Conservation (phyloP, 2,329 filamentous ascomycete genomes). For the Sclerotinia minor region DNA sequence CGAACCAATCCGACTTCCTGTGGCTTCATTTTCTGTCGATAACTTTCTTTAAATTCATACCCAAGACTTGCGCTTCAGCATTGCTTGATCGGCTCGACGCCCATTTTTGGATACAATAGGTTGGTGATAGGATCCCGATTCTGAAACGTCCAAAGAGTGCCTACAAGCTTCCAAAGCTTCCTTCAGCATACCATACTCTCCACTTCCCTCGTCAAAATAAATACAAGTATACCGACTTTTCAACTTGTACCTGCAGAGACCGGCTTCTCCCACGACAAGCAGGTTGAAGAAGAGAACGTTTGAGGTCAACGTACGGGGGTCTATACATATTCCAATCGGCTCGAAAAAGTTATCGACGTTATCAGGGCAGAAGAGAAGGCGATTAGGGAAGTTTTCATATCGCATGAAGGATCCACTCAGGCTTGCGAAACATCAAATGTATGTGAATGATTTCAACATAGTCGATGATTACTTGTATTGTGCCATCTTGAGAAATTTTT, state of each 20-base stretch:
- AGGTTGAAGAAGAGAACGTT: constrained; percentile 14
- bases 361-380: constrained; percentile 23
- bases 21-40: constrained; percentile 13
- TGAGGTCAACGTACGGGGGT: constrained; percentile 9
- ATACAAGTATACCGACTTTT: constrained; percentile 19
- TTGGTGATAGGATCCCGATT: constrained; percentile 25
- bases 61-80: constrained; percentile 30
- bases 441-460: constrained; percentile 33
- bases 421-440: constrained; percentile 41
- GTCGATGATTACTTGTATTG: constrained; percentile 1
- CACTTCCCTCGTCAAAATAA: background rate
- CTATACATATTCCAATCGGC: constrained; percentile 13
- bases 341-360: constrained; percentile 13
- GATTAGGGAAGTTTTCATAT: constrained; percentile 26
- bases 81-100: constrained; percentile 38
- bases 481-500: constrained; percentile 1
- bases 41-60: constrained; percentile 19
- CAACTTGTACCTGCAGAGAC: constrained; percentile 13
- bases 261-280: constrained; percentile 16
- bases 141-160: constrained; percentile 31
- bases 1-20: background rate
- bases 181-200: background rate
- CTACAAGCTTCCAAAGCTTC: constrained; percentile 29
- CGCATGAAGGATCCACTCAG: constrained; percentile 37
- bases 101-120: constrained; percentile 24